Conservation (phyloP, 805 yeast genomes). For the Wickerhamiella dianesei region DNA sequence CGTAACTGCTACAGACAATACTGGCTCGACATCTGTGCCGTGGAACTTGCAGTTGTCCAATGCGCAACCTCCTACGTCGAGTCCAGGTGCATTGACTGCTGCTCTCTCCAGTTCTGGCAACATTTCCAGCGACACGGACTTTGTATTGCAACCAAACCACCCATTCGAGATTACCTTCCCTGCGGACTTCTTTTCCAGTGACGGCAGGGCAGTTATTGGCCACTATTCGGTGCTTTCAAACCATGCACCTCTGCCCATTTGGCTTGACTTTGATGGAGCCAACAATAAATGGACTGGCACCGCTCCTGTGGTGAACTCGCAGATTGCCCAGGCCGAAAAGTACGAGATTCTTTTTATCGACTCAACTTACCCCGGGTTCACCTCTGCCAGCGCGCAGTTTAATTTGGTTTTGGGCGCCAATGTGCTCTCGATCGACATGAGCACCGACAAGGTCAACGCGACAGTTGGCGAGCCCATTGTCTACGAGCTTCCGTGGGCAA, state of each 20-base stretch:
- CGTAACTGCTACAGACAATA: conserved; percentile 49
- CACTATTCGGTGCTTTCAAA: conserved; percentile 74
- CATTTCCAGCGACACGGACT: conserved; percentile 63
- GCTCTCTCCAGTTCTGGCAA: conserved; percentile 52
- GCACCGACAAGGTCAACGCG: conserved; percentile 51
- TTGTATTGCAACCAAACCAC: conserved; percentile 60
- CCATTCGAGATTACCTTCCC: conserved; percentile 54
- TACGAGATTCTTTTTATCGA: conserved; percentile 66
- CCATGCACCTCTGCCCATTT: conserved; percentile 79
- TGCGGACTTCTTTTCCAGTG: conserved; percentile 41
- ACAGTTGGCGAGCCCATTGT: conserved; percentile 45
- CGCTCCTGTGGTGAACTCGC: conserved; percentile 75
- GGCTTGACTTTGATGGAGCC: conserved; percentile 59
- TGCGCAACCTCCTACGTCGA: conserved; percentile 41
- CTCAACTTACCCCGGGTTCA: conserved; percentile 58
- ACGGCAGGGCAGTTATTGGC: conserved; percentile 39
- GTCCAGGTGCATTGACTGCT: conserved; percentile 32
- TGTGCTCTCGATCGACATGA: conserved; percentile 52
- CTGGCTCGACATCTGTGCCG: conserved; percentile 34
- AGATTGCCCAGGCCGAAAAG: conserved; percentile 71
- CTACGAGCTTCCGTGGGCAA: conserved; percentile 46
- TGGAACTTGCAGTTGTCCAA: conserved; percentile 50
- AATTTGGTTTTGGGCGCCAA: conserved; percentile 79
- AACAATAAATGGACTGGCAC: conserved; percentile 65
- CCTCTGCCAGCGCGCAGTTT: conserved; percentile 60